These are phyloP conservation scores for Ceratocystis destructans DNA, from an alignment of 2,329 filamentous ascomycete genomes.

Conservation along the genomic window DNA sequence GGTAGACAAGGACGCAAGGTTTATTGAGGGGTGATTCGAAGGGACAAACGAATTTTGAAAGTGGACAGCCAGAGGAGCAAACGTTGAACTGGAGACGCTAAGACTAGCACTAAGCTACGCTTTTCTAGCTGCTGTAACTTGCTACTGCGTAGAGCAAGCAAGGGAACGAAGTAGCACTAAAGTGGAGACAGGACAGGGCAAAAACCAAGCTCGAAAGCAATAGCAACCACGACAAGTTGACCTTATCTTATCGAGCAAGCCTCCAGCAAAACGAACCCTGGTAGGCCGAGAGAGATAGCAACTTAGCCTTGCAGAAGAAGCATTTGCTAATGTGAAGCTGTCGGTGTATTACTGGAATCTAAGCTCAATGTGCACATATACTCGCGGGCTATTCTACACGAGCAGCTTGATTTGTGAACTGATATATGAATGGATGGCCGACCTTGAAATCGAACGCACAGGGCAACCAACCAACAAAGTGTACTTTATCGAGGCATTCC, in stretches of 20 bases:
- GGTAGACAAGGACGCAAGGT: neutral
- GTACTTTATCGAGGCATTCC: neutral
- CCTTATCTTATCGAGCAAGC: neutral
- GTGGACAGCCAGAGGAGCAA: neutral
- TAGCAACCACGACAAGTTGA: neutral
- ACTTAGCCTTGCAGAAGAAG: neutral
- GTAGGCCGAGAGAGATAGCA: neutral
- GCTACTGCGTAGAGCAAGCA: neutral
- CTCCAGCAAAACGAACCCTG: neutral
- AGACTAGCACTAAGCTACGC: neutral
- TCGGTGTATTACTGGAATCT: neutral
- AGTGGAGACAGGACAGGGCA: neutral
- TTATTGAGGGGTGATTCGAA: slow-evolving; percentile 13
- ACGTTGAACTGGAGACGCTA: neutral
- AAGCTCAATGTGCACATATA: neutral
- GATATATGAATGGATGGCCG: neutral
- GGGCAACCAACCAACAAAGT: neutral
- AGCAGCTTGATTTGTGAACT: neutral
- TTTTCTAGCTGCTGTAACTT: neutral
- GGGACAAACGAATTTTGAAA: slow-evolving; percentile 1
- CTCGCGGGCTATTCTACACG: neutral
- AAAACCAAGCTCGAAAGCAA: neutral
- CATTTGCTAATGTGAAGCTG: neutral
- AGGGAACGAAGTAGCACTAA: neutral
- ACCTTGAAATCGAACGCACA: neutral